Percentiles rank a stretch among this genome's conserved stretches.
These are phyloP conservation scores for Elongisporangium prolatum DNA, from an alignment of 352 stramenopile genomes.

Conservation along the genomic window DNA sequence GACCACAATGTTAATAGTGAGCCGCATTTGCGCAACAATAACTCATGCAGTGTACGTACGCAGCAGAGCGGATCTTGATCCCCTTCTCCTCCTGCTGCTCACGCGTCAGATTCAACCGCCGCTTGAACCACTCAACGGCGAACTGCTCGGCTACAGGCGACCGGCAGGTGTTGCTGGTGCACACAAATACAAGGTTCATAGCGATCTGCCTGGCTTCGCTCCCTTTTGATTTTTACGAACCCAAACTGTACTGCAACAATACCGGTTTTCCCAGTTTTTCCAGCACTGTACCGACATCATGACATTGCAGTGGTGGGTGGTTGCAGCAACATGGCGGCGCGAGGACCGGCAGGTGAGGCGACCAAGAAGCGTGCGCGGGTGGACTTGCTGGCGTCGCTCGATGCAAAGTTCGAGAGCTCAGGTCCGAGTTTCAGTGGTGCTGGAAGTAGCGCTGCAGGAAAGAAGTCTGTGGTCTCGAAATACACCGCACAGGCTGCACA, in stretches of 20 bases:
- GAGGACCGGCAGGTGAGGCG: conserved; percentile 3
- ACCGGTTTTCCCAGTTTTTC: no score
- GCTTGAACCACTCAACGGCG: conserved; percentile 74
- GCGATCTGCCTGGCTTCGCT: no score
- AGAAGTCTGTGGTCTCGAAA: conserved; percentile 41
- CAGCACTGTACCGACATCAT: no score
- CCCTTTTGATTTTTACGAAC: no score
- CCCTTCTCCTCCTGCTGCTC: conserved; percentile 64
- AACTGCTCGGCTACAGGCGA: conserved; percentile 75
- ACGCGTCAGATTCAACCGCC: conserved; percentile 57
- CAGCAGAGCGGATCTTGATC: conserved; percentile 63
- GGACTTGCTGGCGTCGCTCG: conserved; percentile 76
- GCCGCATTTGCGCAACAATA: background rate
- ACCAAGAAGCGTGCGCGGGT: conserved; percentile 59
- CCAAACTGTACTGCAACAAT: no score
- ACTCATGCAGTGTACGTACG: conserved; percentile 33
- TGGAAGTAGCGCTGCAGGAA: background rate
- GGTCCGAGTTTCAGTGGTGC: background rate
- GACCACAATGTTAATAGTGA: background rate
- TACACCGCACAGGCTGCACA: conserved; percentile 60
- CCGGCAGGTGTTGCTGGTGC: conserved; percentile 82
- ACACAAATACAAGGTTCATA: conserved; percentile 81
- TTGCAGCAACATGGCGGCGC: background rate
- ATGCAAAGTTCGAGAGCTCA: conserved; percentile 53
- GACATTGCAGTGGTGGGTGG: background rate